Conservation (phyloP, 2,329 filamentous ascomycete species). For the Curvularia lunata region DNA sequence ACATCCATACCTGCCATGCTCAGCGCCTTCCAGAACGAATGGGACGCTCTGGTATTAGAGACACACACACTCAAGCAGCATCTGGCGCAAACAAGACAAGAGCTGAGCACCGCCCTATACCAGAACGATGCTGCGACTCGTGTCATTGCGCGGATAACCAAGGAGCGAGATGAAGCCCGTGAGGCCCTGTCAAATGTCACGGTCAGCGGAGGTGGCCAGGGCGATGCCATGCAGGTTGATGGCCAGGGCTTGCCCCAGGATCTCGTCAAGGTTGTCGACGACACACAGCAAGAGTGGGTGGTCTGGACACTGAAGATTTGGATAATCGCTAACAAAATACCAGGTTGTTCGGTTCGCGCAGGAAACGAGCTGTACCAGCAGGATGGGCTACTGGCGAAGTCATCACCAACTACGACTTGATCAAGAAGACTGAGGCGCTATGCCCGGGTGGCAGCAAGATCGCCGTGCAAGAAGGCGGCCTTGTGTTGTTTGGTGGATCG, state of each 20-base stretch:
- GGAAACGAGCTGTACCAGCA: conserved; percentile 85
- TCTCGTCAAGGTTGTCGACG: conserved; percentile 75
- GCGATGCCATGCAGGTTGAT: conserved; percentile 94
- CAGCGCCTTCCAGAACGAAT: conserved; percentile 96
- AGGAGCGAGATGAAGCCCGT: conserved; percentile 89
- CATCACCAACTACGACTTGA: conserved; percentile 66
- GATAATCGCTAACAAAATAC: conserved; percentile 32
- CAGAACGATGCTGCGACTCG: conserved; percentile 97
- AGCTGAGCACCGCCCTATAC: conserved; percentile 91
- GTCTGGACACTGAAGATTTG: too few species aligned
- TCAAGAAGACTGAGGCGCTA: conserved; percentile 61
- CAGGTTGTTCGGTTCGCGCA: conserved; percentile 84
- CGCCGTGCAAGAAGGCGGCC: conserved; percentile 64
- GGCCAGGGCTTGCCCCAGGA: conserved; percentile 75
- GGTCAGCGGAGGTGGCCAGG: conserved; percentile 63
- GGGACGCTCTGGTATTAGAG: conserved; percentile 92
- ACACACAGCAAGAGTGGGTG: conserved; percentile 77
- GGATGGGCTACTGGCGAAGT: conserved; percentile 82
- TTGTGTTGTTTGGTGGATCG: conserved; percentile 76
- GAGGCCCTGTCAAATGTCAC: conserved; percentile 87
- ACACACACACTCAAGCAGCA: conserved; percentile 91
- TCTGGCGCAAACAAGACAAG: conserved; percentile 86
- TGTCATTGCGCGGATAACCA: conserved; percentile 89
- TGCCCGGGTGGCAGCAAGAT: conserved; percentile 66
- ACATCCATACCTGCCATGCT: conserved; percentile 96